These are phyloP conservation scores for Syncephalastrum racemosum DNA, from an alignment of 371 early-diverging fungal species.

Conservation along the genomic window DNA sequence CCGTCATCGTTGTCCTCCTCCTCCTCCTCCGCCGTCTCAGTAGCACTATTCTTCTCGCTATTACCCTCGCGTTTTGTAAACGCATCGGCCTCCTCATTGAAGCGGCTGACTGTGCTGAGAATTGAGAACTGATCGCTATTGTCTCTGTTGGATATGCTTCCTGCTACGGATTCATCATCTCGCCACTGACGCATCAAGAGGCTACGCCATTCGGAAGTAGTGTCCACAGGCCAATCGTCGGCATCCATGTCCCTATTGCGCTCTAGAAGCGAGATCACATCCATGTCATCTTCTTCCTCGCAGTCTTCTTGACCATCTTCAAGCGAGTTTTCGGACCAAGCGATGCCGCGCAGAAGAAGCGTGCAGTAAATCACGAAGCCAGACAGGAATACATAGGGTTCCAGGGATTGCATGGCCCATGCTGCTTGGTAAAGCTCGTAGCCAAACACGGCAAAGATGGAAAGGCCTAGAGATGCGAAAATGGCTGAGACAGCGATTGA, in stretches of 20 bases:
- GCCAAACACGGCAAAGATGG: conserved; percentile 3
- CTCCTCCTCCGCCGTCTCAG: conserved; percentile 2
- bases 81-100: too few relatives aligned
- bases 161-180: conserved; percentile 2
- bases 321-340: not conserved
- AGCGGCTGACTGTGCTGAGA: too few relatives aligned
- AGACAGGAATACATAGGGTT: conserved; percentile 9
- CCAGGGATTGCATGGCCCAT: conserved; percentile 14
- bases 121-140: too few relatives aligned
- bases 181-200: conserved; percentile 31
- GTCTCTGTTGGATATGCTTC: too few relatives aligned
- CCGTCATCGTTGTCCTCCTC: not conserved
- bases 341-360: conserved; percentile 8
- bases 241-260: conserved; percentile 1
- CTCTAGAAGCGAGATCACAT: conserved; percentile 4
- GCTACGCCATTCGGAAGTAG: conserved; percentile 30
- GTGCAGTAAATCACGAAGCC: conserved; percentile 12
- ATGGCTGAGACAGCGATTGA: not conserved
- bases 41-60: not conserved
- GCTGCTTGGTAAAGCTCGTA: conserved; percentile 15
- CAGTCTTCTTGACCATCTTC: not conserved
- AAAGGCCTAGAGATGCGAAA: not conserved
- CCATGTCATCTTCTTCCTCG: conserved; percentile 8
- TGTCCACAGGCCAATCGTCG: too few relatives aligned
- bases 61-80: too few relatives aligned